These are phyloP conservation scores for Fraxinus paxiana DNA, from an alignment of 305 asterid species.

Conservation along the genomic window DNA sequence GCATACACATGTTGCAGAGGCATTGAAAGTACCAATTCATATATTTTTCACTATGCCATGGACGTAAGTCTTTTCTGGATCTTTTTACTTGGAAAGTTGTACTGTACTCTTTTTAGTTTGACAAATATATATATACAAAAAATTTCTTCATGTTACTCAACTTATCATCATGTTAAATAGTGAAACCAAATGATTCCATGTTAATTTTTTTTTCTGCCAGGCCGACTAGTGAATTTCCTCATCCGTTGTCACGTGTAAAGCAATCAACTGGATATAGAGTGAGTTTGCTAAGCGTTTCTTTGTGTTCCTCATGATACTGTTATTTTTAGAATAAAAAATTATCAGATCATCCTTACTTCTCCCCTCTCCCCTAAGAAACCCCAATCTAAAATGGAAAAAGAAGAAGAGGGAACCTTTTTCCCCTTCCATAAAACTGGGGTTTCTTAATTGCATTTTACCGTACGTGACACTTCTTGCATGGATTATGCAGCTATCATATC, in stretches of 20 bases:
- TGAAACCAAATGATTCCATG: constrained; percentile 1
- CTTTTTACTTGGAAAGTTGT: constrained; percentile 13
- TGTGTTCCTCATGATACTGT: constrained; percentile 14
- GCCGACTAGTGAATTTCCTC: constrained; percentile 63
- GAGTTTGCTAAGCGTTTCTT: constrained; percentile 24
- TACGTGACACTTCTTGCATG: constrained; percentile 29
- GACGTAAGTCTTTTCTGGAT: constrained; percentile 58
- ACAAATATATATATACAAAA: background rate
- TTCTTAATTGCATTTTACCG: background rate
- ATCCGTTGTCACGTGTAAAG: constrained; percentile 92
- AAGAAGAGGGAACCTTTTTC: background rate
- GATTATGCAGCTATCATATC: constrained; percentile 85
- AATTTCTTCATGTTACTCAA: constrained; percentile 3
- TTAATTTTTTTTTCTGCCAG: constrained; percentile 28
- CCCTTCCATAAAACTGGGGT: background rate
- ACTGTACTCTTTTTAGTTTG: constrained; percentile 21
- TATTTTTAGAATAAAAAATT: background rate
- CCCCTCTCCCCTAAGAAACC: background rate
- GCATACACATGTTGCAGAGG: constrained; percentile 78
- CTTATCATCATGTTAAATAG: constrained; percentile 9
- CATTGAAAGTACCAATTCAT: constrained; percentile 65
- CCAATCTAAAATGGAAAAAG: background rate
- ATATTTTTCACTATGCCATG: constrained; percentile 89
- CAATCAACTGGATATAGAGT: constrained; percentile 96
- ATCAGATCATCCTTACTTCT: background rate